Evolutionary conservation across 2,329 filamentous ascomycete genomes (phyloP), one percentile per base, ranked within the genome.

Genomic region (Neofusicoccum parvum): DNA sequence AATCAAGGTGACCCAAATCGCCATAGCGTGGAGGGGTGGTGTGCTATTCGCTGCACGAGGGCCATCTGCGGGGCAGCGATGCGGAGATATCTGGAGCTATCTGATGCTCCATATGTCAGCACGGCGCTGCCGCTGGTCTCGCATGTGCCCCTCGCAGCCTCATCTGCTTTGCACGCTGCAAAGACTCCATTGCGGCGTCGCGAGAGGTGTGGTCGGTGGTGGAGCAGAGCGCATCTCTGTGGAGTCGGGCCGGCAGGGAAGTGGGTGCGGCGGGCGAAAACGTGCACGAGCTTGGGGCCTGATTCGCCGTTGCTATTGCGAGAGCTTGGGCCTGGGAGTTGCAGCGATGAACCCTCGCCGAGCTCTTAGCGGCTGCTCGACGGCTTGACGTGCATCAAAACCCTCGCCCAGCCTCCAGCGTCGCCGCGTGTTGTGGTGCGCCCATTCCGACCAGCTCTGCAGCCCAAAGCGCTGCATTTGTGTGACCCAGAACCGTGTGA

Each of bases 11-110:
- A 2, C 56, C 32, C n/a, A 10, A 37, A 37, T 23, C 56, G 56
- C 56, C 27, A 60, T 60, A 60, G 56, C 43, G 56, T n/a, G 11
- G 56, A 49, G n/a, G 43, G 37, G 56, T 60, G 56, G 56, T 48
- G 56, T 60, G 56, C 56, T 37, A 60, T 60, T 39, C 56, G 56
- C 54, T 32, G 41, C 23, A 7, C 43, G 53, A 11, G 6, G 23
- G 23, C 7, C 37, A 10, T 34, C 37, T 60, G 56, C 56, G 56
- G 56, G 56, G 56, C 37, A 54, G 11, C 11, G 9, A 11, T 36
- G 54, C 20, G 53, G 53, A 58, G 53, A 34, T 45, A 17, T 9
- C 7, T n/a, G 43, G 43, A 12, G 43, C 7, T 32, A 32, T 32
- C 15, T 10, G 5, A 5, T 17, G 15, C 15, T 17, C 15, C 43